Percentiles rank a stretch among this genome's conserved stretches.
Conservation (phyloP, 345 rosid species). For the Streptanthus diversifolius region DNA sequence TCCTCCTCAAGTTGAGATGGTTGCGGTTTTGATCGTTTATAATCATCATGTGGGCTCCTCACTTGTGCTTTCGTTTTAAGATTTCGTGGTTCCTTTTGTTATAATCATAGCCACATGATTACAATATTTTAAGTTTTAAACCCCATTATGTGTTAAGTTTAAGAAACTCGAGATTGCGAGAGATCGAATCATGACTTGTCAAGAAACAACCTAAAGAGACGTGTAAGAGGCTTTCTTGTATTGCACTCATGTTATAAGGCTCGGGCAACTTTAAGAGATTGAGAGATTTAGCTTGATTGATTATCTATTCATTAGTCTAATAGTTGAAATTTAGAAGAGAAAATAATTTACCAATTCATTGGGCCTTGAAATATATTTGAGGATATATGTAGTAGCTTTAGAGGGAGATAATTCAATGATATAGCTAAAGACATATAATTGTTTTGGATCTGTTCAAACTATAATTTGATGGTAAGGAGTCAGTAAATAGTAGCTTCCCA, state of each 20-base stretch:
- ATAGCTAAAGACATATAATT: no score
- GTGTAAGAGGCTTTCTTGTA: no score
- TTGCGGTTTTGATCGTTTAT: constrained; percentile 20
- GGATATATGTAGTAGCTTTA: no score
- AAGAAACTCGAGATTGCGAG: neutral
- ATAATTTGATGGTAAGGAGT: neutral
- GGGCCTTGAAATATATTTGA: no score
- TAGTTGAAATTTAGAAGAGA: no score
- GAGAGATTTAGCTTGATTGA: no score
- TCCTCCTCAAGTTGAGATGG: constrained; percentile 17
- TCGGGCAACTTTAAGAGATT: no score
- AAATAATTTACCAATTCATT: no score
- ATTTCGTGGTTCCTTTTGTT: neutral
- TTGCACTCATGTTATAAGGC: no score
- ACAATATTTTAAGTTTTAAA: neutral
- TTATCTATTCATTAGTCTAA: no score
- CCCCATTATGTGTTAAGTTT: neutral
- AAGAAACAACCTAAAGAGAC: neutral
- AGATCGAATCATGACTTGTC: neutral
- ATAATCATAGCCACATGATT: neutral
- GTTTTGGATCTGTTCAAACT: no score
- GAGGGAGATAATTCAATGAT: no score
- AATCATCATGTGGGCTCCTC: constrained; percentile 21
- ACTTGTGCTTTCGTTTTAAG: neutral
- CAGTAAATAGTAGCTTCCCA: neutral